Conservation (phyloP, 768 basidiomycete genomes). For the Mycena vulgaris region DNA sequence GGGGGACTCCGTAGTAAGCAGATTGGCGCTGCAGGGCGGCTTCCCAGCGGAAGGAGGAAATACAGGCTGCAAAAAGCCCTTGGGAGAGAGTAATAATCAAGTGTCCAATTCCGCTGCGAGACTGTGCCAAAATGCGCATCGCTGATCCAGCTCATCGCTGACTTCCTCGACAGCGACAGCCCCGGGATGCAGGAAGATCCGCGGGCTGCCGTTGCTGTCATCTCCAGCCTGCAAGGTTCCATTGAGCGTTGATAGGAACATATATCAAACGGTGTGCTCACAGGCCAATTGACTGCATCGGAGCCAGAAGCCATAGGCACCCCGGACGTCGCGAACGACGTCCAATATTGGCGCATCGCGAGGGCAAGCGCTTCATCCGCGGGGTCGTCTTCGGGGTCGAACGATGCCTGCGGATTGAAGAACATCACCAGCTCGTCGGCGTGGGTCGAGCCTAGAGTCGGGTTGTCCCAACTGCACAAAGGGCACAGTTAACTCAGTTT, state of each 20-base stretch:
- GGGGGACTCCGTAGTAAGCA: no score
- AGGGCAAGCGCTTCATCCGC: slow-evolving; percentile 50
- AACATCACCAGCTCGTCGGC: slow-evolving; percentile 55
- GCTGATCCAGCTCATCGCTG: slow-evolving; percentile 36
- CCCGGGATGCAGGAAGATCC: slow-evolving; percentile 48
- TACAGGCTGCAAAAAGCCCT: no score
- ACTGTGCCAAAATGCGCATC: slow-evolving; percentile 51
- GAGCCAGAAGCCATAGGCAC: slow-evolving; percentile 50
- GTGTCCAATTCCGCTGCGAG: slow-evolving; percentile 27
- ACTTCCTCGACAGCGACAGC: slow-evolving; percentile 43
- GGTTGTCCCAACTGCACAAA: slow-evolving; percentile 54
- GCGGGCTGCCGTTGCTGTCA: slow-evolving; percentile 42
- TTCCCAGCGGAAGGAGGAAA: no score
- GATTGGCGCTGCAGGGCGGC: no score
- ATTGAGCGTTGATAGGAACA: no score
- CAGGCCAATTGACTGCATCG: slow-evolving; percentile 52
- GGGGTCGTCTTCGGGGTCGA: slow-evolving; percentile 39
- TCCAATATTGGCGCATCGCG: slow-evolving; percentile 57
- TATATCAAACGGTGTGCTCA: slow-evolving; percentile 33
- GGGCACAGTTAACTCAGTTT: background rate
- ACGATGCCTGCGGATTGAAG: no score
- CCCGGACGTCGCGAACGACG: slow-evolving; percentile 55
- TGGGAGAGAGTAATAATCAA: background rate
- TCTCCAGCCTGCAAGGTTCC: background rate
- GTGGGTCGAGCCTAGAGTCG: slow-evolving; percentile 55